Conservation (phyloP, 106 monocot genomes). For the Platanthera guangdongensis region DNA sequence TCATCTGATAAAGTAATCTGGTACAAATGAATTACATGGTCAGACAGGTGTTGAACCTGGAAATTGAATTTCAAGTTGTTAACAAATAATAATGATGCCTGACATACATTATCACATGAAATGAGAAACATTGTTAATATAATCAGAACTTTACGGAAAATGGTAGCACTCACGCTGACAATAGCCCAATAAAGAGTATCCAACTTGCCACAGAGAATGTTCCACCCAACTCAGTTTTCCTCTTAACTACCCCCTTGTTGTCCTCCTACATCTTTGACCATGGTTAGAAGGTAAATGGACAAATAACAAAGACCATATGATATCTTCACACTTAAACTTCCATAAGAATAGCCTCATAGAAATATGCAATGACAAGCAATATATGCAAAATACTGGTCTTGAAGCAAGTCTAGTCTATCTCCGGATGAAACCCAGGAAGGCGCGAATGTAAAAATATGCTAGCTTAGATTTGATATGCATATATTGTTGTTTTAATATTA, state of each 20-base stretch:
- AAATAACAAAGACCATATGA: background rate
- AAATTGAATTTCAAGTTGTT: background rate
- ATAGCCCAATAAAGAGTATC: conserved; percentile 74
- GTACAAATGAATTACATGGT: background rate
- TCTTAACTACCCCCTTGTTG: conserved; percentile 49
- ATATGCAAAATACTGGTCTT: background rate
- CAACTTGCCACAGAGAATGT: conserved; percentile 80
- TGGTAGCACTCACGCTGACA: conserved; percentile 66
- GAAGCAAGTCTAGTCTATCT: background rate
- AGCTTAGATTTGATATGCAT: too few relatives aligned
- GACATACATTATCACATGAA: conserved; percentile 1
- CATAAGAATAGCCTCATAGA: background rate
- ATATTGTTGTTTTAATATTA: too few relatives aligned
- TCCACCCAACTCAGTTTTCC: conserved; percentile 95
- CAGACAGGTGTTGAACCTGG: background rate
- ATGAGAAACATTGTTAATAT: conserved; percentile 1
- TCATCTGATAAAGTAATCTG: conserved; percentile 80
- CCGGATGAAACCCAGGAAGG: background rate
- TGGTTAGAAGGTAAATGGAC: background rate
- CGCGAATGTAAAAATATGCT: too few relatives aligned
- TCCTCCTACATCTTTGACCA: conserved; percentile 49
- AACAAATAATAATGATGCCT: conserved; percentile 1
- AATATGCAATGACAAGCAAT: background rate
- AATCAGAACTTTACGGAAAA: background rate
- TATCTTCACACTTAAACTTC: background rate